These are phyloP conservation scores for Phaeotremella fagi DNA, from an alignment of 768 basidiomycete species.

Conservation along the genomic window DNA sequence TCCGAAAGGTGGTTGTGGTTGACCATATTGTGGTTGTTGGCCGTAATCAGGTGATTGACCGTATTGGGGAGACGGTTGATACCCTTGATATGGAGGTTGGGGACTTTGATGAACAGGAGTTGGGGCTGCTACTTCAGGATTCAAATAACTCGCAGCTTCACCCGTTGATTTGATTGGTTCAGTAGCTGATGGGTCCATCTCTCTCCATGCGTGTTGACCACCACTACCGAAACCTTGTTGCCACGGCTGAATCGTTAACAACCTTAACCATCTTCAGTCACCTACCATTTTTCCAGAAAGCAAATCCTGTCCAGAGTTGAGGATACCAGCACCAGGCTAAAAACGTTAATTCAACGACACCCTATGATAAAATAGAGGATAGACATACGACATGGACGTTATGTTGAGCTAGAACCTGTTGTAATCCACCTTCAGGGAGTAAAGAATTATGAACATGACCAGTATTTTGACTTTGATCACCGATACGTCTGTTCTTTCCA, in stretches of 20 bases:
- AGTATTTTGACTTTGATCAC: conserved; percentile 24
- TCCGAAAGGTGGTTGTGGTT: conserved; percentile 5
- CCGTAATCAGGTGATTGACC: neutral
- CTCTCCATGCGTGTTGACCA: conserved; percentile 44
- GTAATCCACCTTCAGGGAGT: conserved; percentile 42
- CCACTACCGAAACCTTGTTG: conserved; percentile 47
- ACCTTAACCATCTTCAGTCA: neutral
- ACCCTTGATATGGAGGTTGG: neutral
- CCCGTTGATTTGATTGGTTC: neutral
- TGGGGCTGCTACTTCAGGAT: neutral
- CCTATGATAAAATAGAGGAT: neutral
- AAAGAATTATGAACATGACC: conserved; percentile 41
- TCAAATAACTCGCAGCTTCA: neutral
- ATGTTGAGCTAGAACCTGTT: conserved; percentile 41
- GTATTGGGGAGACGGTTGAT: neutral
- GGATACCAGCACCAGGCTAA: conserved; percentile 42
- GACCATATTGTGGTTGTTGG: too few relatives aligned
- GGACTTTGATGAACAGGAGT: neutral
- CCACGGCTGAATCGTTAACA: conserved; percentile 32
- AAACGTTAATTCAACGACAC: neutral
- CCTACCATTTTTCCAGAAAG: conserved; percentile 41
- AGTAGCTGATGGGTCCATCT: conserved; percentile 15
- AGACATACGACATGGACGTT: conserved; percentile 44
- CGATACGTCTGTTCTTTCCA: conserved; percentile 42
- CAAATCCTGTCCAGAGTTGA: conserved; percentile 47